A percentile compares a stretch with the other conserved stretches of the same genome.
Conservation (phyloP, 192 early-diverging fungal species). For the Cetraspora pellucida region DNA sequence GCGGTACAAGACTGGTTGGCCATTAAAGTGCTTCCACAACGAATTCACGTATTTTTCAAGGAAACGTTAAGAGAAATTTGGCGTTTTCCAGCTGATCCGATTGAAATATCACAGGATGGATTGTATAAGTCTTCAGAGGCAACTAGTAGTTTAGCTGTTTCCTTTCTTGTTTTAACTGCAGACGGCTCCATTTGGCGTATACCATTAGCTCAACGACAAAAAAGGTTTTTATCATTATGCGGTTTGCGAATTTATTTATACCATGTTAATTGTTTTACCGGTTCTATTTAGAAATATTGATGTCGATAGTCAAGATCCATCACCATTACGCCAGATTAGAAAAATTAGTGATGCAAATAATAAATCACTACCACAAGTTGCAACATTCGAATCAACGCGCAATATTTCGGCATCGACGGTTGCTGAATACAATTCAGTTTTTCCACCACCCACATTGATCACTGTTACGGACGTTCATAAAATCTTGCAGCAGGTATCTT, state of each 20-base stretch:
- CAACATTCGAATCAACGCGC: neutral
- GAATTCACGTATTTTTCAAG: slow-evolving; percentile 7
- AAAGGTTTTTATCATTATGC: neutral
- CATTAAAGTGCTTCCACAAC: neutral
- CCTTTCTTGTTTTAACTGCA: neutral
- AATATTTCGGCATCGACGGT: neutral
- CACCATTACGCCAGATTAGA: neutral
- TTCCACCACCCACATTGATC: slow-evolving; percentile 1
- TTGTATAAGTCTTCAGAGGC: neutral
- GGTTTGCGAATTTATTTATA: neutral
- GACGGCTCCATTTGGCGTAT: slow-evolving; percentile 1
- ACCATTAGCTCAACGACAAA: neutral
- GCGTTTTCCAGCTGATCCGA: neutral
- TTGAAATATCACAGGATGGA: slow-evolving; percentile 6
- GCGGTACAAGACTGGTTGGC: slow-evolving; percentile 1
- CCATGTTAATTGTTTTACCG: neutral
- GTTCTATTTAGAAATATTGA: too few species aligned
- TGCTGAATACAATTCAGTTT: neutral
- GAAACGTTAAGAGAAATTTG: slow-evolving; percentile 5
- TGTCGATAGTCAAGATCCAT: neutral
- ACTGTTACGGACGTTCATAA: neutral
- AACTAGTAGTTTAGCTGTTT: neutral
- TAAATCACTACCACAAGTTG: neutral
- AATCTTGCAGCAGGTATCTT: neutral
- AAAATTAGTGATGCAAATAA: neutral